phyloP scores from a whole-genome alignment of 169 alveolate genomes.

The Plasmodium gallinaceum region DNA sequence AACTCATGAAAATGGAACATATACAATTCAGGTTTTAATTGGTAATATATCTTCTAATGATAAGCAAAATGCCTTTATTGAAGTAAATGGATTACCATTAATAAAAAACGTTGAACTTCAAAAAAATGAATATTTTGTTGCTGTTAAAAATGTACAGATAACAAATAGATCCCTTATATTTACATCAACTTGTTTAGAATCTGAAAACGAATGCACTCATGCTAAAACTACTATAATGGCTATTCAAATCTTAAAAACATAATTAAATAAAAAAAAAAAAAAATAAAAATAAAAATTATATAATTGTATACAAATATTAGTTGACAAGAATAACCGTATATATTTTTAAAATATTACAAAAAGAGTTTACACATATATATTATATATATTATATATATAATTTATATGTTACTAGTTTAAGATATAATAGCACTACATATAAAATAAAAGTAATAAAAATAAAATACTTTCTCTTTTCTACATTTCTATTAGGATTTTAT shows the following conservation, averaged over 20 bases:
- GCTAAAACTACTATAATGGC: conserved; percentile 46
- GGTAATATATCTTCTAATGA: conserved; percentile 32
- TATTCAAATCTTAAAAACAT: conserved; percentile 32
- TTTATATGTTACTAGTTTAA: too few relatives aligned
- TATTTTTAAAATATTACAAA: too few relatives aligned
- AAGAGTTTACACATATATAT: too few relatives aligned
- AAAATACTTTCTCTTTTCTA: too few relatives aligned
- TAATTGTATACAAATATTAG: too few relatives aligned
- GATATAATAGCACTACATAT: too few relatives aligned
- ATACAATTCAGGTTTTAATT: conserved; percentile 49
- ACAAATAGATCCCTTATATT: conserved; percentile 24
- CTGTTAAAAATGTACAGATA: conserved; percentile 35
- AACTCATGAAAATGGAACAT: conserved; percentile 60
- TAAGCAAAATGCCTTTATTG: conserved; percentile 41
- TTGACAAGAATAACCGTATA: too few relatives aligned
- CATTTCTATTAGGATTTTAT: too few relatives aligned
- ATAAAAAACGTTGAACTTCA: conserved; percentile 31
- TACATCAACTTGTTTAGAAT: conserved; percentile 66
- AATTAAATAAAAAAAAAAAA: not conserved
- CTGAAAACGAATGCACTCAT: conserved; percentile 6
- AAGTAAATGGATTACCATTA: conserved; percentile 60
- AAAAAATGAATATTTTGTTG: conserved; percentile 42
- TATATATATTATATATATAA: too few relatives aligned
- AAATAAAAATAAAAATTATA: not conserved
- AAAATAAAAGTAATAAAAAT: too few relatives aligned